Evolutionary conservation across 1,284 basidiomycete genomes (phyloP), one percentile per base, ranked within the genome.

Genomic region (Phlebopus sp.): DNA sequence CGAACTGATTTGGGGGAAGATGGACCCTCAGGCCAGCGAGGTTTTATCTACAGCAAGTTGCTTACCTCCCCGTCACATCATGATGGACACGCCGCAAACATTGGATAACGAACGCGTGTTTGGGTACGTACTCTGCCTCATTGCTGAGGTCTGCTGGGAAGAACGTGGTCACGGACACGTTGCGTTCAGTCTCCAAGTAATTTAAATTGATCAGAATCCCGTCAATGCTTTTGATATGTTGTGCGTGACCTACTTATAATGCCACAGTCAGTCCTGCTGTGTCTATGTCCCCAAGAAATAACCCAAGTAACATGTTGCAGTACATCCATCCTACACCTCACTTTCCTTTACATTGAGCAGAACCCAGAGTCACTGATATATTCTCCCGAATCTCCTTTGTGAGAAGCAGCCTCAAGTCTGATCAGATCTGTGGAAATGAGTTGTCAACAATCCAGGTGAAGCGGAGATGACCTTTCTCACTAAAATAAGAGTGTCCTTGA

Each of bases 401-500:
- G 70, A 49, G 71, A 75, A 31, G 67, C 62, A 49, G 74, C 73
- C 64, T 79, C 78, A 52, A 80, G 72, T 60, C 78, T 72, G 48
- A 81, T 78, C 50, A 71, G 71, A 65, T 79, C 78, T 69, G 49
- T 52, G 47, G 39, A 55, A 47, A 56, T 55, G 63, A 57, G 46
- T 50, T 55, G 49, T 56, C 37, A 57, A 55, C 42, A 44, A 37
- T 32, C n/a, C 17, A 29, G 42, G 39, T 51, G 50, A 40, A 49
- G 43, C 42, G 47, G 55, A 47, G 45, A 58, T 47, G 54, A 42
- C 40, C 40, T 17, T 46, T 47, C 80, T 58, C 59, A 88, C 85
- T 84, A 66, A 92, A 91, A 71, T 88, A 92, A 49, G 84, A 73
- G 66, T 91, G 87, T 42, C 73, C 74, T 68, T 86, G 82, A 32